Percentiles rank a stretch among this genome's conserved stretches.
These are phyloP conservation scores for Penicillium desertorum DNA, from an alignment of 495 filamentous ascomycete genomes.

Conservation along the genomic window DNA sequence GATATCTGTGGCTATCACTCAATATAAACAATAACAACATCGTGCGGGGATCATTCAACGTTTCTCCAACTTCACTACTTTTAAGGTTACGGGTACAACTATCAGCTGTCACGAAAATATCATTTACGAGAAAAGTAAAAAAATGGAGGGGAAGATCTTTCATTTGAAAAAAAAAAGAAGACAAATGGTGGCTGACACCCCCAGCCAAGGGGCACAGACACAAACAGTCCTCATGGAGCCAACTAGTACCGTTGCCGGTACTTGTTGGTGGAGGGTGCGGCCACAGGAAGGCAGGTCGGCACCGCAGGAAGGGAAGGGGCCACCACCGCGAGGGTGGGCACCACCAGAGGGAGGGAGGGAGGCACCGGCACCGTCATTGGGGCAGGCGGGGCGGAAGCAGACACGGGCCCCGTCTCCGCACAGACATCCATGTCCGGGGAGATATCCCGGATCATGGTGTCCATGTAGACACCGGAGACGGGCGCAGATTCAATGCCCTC, in stretches of 20 bases:
- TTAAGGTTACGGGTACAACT: neutral
- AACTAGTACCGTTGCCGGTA: slow-evolving; percentile 5
- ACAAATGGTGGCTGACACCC: neutral
- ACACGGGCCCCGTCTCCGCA: neutral
- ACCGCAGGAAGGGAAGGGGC: neutral
- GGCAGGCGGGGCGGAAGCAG: neutral
- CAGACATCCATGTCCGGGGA: slow-evolving; percentile 7
- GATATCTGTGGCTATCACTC: neutral
- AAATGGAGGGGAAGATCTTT: neutral
- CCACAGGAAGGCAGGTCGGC: neutral
- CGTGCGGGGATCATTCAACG: slow-evolving; percentile 1
- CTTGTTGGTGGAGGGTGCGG: neutral
- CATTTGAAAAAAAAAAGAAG: neutral
- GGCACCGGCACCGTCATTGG: neutral
- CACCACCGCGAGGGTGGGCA: neutral
- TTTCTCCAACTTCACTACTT: neutral
- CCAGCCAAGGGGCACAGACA: neutral
- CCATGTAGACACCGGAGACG: neutral
- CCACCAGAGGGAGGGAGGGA: neutral
- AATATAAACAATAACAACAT: neutral
- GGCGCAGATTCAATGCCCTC: neutral
- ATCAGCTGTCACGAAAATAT: neutral
- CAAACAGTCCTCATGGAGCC: neutral
- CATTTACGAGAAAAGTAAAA: no score
- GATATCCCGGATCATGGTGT: neutral